These are phyloP conservation scores for Phytophthora boehmeriae DNA, from an alignment of 352 stramenopile genomes.

Conservation along the genomic window DNA sequence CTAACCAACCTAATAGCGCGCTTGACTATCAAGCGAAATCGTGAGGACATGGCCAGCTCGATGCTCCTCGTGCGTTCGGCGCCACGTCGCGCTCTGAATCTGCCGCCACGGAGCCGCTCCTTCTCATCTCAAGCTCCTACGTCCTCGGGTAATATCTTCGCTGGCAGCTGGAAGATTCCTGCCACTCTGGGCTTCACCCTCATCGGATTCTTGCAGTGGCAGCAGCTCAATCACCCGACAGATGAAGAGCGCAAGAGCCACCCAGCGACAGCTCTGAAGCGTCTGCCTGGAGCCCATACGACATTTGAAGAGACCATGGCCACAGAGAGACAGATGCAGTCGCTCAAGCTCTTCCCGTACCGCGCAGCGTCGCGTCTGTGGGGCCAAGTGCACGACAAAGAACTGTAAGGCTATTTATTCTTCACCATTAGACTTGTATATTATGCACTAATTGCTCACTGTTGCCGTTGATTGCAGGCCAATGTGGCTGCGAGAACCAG, in stretches of 20 bases:
- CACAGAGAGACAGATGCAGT: constrained; percentile 72
- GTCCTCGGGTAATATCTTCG: constrained; percentile 21
- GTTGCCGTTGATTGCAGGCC: constrained; percentile 40
- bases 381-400: constrained; percentile 79
- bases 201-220: constrained; percentile 74
- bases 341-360: constrained; percentile 82
- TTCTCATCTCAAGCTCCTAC: constrained; percentile 17
- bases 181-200: constrained; percentile 66
- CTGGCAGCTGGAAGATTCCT: constrained; percentile 69
- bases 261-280: constrained; percentile 47
- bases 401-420: constrained; percentile 51
- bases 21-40: neutral
- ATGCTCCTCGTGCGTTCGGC: constrained; percentile 9
- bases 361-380: constrained; percentile 76
- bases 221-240: constrained; percentile 68
- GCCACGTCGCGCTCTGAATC: neutral
- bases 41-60: neutral
- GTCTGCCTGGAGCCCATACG: constrained; percentile 59
- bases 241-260: constrained; percentile 70
- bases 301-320: constrained; percentile 73
- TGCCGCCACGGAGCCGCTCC: constrained; percentile 14
- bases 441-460: neutral
- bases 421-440: neutral
- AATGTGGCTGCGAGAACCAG: constrained; percentile 62
- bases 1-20: neutral